Conservation (phyloP, 768 basidiomycete genomes). For the Daedalea quercina region DNA sequence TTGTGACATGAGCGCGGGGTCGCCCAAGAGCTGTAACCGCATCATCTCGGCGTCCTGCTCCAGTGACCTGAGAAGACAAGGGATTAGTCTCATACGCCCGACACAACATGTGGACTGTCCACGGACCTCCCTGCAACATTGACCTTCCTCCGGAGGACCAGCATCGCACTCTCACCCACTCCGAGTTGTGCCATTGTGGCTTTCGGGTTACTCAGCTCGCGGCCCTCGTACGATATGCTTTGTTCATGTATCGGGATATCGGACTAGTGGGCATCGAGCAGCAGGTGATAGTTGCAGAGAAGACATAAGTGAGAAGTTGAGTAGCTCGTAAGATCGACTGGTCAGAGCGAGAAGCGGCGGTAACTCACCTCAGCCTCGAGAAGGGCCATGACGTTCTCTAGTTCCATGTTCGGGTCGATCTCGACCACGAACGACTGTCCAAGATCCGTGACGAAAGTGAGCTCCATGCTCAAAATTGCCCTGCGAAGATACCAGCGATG, state of each 20-base stretch:
- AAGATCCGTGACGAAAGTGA: conserved; percentile 66
- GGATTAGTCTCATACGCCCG: neutral
- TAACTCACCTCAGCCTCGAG: conserved; percentile 86
- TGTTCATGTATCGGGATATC: conserved; percentile 70
- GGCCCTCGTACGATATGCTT: conserved; percentile 58
- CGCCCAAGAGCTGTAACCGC: conserved; percentile 80
- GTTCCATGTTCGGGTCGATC: conserved; percentile 85
- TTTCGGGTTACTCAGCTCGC: conserved; percentile 59
- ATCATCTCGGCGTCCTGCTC: conserved; percentile 87
- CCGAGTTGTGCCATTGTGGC: conserved; percentile 64
- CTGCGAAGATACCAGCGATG: neutral
- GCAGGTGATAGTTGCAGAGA: neutral
- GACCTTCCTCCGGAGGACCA: conserved; percentile 61
- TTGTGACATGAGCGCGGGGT: conserved; percentile 73
- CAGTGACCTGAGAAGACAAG: conserved; percentile 40
- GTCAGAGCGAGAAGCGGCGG: conserved; percentile 1
- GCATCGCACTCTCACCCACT: conserved; percentile 56
- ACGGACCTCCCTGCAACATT: conserved; percentile 37
- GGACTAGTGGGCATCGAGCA: conserved; percentile 40
- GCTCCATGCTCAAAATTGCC: conserved; percentile 40
- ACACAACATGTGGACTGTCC: neutral
- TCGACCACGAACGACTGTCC: conserved; percentile 66
- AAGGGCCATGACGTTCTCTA: conserved; percentile 89
- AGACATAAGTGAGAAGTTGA: neutral
- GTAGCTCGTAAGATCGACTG: neutral